phyloP scores from a whole-genome alignment of 2,329 filamentous ascomycete genomes.

The Penicillium aurantiogriseum region DNA sequence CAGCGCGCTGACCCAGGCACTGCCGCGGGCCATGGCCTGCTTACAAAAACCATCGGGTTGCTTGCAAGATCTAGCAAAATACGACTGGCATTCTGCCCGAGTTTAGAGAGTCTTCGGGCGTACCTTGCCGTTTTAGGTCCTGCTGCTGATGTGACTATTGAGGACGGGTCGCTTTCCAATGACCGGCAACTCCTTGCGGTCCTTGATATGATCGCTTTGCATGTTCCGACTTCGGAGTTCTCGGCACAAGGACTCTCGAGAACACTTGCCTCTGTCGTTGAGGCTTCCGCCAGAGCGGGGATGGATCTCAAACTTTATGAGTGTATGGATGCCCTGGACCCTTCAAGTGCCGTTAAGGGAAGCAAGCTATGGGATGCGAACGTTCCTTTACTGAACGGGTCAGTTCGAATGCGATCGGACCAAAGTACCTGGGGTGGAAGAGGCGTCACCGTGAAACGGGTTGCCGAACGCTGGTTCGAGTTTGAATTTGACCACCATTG shows the following conservation, averaged over 20 bases:
- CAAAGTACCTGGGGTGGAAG: conserved; percentile 56
- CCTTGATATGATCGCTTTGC: conserved; percentile 43
- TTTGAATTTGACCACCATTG: conserved; percentile 53
- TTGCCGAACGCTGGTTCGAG: conserved; percentile 68
- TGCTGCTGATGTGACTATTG: background rate
- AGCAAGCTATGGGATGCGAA: conserved; percentile 48
- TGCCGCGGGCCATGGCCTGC: conserved; percentile 44
- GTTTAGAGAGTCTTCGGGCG: conserved; percentile 73
- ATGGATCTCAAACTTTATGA: conserved; percentile 43
- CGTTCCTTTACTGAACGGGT: conserved; percentile 63
- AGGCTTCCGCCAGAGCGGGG: conserved; percentile 32
- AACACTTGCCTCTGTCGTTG: conserved; percentile 43
- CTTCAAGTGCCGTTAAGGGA: conserved; percentile 30
- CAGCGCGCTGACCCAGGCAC: conserved; percentile 17
- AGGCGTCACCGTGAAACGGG: conserved; percentile 56
- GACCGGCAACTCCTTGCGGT: conserved; percentile 36
- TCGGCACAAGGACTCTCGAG: conserved; percentile 50
- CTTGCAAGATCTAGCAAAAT: conserved; percentile 68
- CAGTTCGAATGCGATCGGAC: conserved; percentile 50
- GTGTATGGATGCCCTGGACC: conserved; percentile 35
- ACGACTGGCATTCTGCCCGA: conserved; percentile 69
- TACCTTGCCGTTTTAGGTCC: conserved; percentile 60
- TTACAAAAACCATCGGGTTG: conserved; percentile 66
- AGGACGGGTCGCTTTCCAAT: background rate
- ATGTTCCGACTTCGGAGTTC: conserved; percentile 46